phyloP scores from a whole-genome alignment of 805 yeast species.

The Komagataella mondaviorum region DNA sequence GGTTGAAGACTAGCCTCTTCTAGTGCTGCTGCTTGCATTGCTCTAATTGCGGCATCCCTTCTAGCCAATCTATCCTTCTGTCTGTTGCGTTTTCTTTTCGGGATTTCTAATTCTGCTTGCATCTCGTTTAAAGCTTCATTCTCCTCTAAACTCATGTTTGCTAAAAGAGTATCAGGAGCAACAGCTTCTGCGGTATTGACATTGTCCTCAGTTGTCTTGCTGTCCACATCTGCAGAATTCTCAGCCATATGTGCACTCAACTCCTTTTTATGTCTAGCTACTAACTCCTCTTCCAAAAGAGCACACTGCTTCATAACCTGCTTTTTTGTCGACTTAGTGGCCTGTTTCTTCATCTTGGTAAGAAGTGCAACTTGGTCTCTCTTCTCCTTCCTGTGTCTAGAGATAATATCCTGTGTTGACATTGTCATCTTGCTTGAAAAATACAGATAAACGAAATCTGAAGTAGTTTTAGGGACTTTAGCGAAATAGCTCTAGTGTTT shows the following conservation, averaged over 20 bases:
- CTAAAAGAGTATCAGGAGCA: slow-evolving; percentile 56
- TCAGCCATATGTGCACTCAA: slow-evolving; percentile 10
- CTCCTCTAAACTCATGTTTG: slow-evolving; percentile 32
- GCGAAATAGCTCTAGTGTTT: not conserved
- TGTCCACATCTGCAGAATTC: slow-evolving; percentile 1
- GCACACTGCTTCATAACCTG: slow-evolving; percentile 47
- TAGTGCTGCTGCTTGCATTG: slow-evolving; percentile 52
- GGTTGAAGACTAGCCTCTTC: slow-evolving; percentile 55
- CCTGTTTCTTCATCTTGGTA: slow-evolving; percentile 73
- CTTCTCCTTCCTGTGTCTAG: slow-evolving; percentile 56
- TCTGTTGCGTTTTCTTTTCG: slow-evolving; percentile 50
- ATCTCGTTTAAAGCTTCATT: slow-evolving; percentile 8
- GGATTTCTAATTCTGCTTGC: slow-evolving; percentile 5
- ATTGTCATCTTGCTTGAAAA: not conserved
- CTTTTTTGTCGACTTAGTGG: slow-evolving; percentile 66
- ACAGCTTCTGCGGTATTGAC: slow-evolving; percentile 31
- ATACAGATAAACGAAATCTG: not conserved
- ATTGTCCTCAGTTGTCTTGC: slow-evolving; percentile 5
- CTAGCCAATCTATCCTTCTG: slow-evolving; percentile 74
- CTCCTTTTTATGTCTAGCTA: slow-evolving; percentile 42
- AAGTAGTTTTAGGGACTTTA: too few relatives aligned
- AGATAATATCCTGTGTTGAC: slow-evolving; percentile 30
- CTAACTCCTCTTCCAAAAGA: slow-evolving; percentile 43
- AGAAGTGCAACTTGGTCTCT: slow-evolving; percentile 52
- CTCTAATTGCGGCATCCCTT: slow-evolving; percentile 56